Percentiles rank a stretch among this genome's conserved stretches.
Conservation (phyloP, 345 rosid genomes). For the Capsella bursapastoris region DNA sequence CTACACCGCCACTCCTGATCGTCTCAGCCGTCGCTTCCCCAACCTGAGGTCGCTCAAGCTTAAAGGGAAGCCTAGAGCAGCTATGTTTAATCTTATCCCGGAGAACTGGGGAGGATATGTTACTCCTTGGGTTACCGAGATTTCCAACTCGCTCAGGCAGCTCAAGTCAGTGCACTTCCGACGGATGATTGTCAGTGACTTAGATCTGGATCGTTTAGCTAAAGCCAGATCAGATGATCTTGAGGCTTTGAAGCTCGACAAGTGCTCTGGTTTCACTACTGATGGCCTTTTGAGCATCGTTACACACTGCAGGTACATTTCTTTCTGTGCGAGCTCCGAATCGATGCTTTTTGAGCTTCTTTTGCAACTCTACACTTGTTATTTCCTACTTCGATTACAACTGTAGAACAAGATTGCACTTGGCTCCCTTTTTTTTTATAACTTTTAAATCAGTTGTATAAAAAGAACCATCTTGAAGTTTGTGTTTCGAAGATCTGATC, state of each 20-base stretch:
- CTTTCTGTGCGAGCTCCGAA: not conserved
- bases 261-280: slow-evolving; percentile 87
- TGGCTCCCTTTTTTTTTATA: not conserved
- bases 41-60: slow-evolving; percentile 78
- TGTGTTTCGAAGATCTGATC: not conserved
- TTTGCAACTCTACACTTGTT: not conserved
- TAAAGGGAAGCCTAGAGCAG: slow-evolving; percentile 91
- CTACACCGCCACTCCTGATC: slow-evolving; percentile 75
- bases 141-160: slow-evolving; percentile 53
- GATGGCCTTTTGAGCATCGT: slow-evolving; percentile 77
- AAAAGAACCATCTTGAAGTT: not conserved
- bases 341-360: slow-evolving; percentile 10
- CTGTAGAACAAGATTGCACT: not conserved
- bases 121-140: slow-evolving; percentile 76
- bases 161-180: slow-evolving; percentile 76
- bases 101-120: slow-evolving; percentile 95
- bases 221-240: slow-evolving; percentile 53
- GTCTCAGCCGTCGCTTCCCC: slow-evolving; percentile 60
- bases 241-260: slow-evolving; percentile 73
- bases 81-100: slow-evolving; percentile 92
- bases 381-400: not conserved
- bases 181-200: slow-evolving; percentile 81
- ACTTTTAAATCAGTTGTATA: not conserved
- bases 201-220: slow-evolving; percentile 74
- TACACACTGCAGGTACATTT: slow-evolving; percentile 70